Percentiles rank a stretch among this genome's conserved stretches.
phyloP scores from a whole-genome alignment of 2,329 filamentous ascomycete genomes.

The Orbilia javanica region DNA sequence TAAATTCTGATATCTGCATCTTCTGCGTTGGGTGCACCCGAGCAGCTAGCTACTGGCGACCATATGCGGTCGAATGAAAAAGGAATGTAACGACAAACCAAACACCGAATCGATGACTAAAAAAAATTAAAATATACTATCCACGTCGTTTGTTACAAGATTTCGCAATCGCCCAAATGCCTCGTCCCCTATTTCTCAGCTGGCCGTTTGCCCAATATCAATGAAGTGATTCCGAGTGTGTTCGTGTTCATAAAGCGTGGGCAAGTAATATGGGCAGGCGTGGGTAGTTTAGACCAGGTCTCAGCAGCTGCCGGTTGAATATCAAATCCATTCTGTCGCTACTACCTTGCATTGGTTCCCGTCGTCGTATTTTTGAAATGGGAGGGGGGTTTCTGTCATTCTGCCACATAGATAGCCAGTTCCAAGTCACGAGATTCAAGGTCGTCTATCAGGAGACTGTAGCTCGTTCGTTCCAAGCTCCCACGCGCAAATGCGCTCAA shows the following conservation, averaged over 20 bases:
- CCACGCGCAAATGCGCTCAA: slow-evolving; percentile 26
- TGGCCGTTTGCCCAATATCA: slow-evolving; percentile 29
- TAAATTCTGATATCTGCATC: slow-evolving; percentile 19
- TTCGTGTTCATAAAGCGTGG: slow-evolving; percentile 12
- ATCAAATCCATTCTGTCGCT: slow-evolving; percentile 13
- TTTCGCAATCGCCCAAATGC: slow-evolving; percentile 21
- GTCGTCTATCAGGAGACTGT: slow-evolving; percentile 30
- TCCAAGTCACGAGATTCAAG: slow-evolving; percentile 36
- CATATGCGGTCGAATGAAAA: slow-evolving; percentile 48
- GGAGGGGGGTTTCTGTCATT: background rate
- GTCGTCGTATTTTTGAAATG: background rate
- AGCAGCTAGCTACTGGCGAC: slow-evolving; percentile 10
- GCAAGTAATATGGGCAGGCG: slow-evolving; percentile 5
- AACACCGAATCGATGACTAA: slow-evolving; percentile 51
- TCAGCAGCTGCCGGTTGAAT: slow-evolving; percentile 17
- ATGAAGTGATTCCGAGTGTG: slow-evolving; percentile 4
- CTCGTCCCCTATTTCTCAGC: slow-evolving; percentile 28
- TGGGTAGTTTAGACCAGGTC: background rate
- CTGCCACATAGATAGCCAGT: background rate
- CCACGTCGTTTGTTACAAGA: slow-evolving; percentile 13
- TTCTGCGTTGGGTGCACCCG: slow-evolving; percentile 13
- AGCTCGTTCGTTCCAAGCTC: background rate
- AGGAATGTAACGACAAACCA: slow-evolving; percentile 53
- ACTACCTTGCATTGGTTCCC: slow-evolving; percentile 2
- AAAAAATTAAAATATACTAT: slow-evolving; percentile 41